phyloP scores from a whole-genome alignment of 2,329 filamentous ascomycete species.

The Alternaria postmessia region DNA sequence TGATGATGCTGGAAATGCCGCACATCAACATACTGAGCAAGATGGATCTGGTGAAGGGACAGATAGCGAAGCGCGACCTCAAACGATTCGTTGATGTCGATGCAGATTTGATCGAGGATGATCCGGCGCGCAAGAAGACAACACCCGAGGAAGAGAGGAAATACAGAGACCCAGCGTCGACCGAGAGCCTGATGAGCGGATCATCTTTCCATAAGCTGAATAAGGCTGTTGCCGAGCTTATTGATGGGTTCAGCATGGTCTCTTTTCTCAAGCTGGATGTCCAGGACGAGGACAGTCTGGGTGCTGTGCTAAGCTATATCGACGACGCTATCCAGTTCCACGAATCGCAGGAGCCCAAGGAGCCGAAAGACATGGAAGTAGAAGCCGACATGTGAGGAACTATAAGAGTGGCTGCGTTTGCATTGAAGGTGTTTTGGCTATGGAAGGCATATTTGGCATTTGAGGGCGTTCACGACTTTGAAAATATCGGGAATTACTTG shows the following conservation, averaged over 20 bases:
- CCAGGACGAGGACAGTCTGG: constrained; percentile 91
- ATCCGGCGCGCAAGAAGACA: constrained; percentile 62
- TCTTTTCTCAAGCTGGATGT: constrained; percentile 90
- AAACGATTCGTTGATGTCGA: constrained; percentile 92
- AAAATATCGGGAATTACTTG: background rate
- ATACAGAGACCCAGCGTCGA: constrained; percentile 67
- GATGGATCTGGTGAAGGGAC: constrained; percentile 95
- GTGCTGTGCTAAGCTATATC: constrained; percentile 84
- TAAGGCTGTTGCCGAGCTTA: constrained; percentile 84
- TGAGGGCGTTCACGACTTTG: background rate
- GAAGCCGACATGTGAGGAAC: constrained; percentile 2
- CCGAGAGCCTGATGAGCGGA: constrained; percentile 78
- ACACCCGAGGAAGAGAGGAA: constrained; percentile 61
- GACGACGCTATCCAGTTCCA: constrained; percentile 94
- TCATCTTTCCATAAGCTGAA: constrained; percentile 84
- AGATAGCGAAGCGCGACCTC: constrained; percentile 84
- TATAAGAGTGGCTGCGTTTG: background rate
- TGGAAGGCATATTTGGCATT: constrained; percentile 1
- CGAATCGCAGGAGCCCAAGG: constrained; percentile 89
- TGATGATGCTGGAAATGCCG: constrained; percentile 97
- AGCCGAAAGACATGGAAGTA: constrained; percentile 65
- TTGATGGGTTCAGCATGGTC: constrained; percentile 98
- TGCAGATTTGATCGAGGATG: constrained; percentile 80
- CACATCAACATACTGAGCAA: constrained; percentile 97
- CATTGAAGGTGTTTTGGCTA: constrained; percentile 14